Evolutionary conservation across 352 stramenopile genomes (phyloP).

Genomic region (Pythium angustatum): DNA sequence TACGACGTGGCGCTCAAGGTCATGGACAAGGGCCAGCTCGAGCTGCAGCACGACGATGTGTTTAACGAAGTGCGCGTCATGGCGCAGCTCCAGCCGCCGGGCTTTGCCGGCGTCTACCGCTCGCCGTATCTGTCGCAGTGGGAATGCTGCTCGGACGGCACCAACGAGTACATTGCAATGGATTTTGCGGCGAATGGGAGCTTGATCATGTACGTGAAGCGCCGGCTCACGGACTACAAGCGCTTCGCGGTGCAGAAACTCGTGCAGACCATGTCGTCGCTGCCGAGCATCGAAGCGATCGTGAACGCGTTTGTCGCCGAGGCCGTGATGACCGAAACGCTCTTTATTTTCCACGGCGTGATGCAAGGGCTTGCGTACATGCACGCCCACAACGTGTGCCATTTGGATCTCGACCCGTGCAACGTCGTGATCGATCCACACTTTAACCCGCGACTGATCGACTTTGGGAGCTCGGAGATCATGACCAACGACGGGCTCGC

Average conservation of each 20-base stretch:
- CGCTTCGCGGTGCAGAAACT: constrained; percentile 57
- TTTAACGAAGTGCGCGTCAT: constrained; percentile 82
- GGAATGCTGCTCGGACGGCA: constrained; percentile 61
- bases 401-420: constrained; percentile 80
- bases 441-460: constrained; percentile 61
- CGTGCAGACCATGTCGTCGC: constrained; percentile 52
- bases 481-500: constrained; percentile 69
- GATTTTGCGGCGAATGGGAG: constrained; percentile 72
- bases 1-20: constrained; percentile 78
- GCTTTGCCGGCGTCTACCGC: constrained; percentile 54
- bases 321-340: constrained; percentile 68
- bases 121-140: constrained; percentile 73
- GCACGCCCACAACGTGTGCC: constrained; percentile 75
- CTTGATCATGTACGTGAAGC: constrained; percentile 67
- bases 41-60: constrained; percentile 74
- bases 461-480: constrained; percentile 83
- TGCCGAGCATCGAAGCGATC: constrained; percentile 46
- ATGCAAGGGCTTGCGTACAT: constrained; percentile 75
- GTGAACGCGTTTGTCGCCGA: constrained; percentile 64
- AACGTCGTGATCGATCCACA: constrained; percentile 72
- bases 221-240: constrained; percentile 68
- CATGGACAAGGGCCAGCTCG: constrained; percentile 69
- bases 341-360: constrained; percentile 67
- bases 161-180: constrained; percentile 83
- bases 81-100: constrained; percentile 67